Base-by-base conservation (phyloP, 306 rosid genomes). In the Senna siamea region DNA sequence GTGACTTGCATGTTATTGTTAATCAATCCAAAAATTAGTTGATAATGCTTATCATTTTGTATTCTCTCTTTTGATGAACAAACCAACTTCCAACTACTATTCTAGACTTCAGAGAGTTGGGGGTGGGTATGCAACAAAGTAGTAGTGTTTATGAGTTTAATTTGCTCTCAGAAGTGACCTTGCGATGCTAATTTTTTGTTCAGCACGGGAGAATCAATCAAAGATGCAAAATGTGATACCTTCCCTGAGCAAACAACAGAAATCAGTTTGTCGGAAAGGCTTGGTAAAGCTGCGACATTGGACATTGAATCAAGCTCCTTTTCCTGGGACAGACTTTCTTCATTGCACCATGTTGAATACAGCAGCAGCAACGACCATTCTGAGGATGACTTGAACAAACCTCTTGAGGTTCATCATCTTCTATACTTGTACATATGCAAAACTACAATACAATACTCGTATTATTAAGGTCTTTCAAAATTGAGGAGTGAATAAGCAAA, bases 321-420 rank as follows among this genome's bases (percentile, higher is more conserved):
- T 80, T 89, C 93, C 26, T 94, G 99, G 99, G 89, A 92, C 47
- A 70, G 3, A 18, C 97, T 94, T 61, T 76, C 90, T 47, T 92
- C 99, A 1, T 88, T 94, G 74, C 95, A 94, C 79, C 97, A 89
- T 69, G 88, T 94, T 11, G 93, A 88, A 76, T 94, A 92, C 70
- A 64, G 86, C 61, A 81, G 88, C 72, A 89, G 89, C 85, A 78
- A 87, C 20, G 97, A 91, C 34, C 88, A 79, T 38, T 88, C 93
- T 0, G 98, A 94, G 83, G 98, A 94, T 79, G 97, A 94, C 58
- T 87, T 85, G 81, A 92, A 80, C 81, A 91, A 81, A 72, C 77
- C 96, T 67, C 90, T 91, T 37, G 98, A 94, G 96, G 97, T 93
- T 65, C 58, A 76, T 73, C 19, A 15, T 76, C 77, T 80, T 79